phyloP scores from a whole-genome alignment of 179 eudicot species.

The Camellia oleifera region DNA sequence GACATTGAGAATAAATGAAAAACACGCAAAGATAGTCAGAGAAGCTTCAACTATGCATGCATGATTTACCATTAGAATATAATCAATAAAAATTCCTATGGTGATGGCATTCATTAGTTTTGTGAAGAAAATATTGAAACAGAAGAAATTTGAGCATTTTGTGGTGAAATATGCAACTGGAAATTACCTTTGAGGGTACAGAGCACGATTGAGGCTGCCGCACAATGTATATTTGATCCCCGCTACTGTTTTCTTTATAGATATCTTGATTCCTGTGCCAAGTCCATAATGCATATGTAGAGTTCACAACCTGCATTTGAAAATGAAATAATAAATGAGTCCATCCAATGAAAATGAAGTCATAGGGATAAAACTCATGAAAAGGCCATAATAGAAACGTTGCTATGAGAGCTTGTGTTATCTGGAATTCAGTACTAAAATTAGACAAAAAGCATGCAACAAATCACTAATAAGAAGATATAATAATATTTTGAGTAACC shows the following conservation, averaged over 20 bases:
- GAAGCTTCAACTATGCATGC: conserved; percentile 1
- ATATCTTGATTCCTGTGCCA: conserved; percentile 90
- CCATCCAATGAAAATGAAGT: not conserved
- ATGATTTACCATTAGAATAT: not conserved
- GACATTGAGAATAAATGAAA: not conserved
- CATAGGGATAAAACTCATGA: not conserved
- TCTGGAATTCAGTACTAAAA: not conserved
- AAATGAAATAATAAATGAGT: not conserved
- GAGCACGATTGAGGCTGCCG: conserved; percentile 67
- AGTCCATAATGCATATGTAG: conserved; percentile 86
- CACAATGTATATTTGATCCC: conserved; percentile 81
- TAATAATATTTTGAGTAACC: no score
- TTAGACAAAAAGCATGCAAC: not conserved
- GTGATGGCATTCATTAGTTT: not conserved
- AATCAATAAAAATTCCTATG: not conserved
- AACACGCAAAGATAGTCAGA: not conserved
- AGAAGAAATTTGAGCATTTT: conserved; percentile 3
- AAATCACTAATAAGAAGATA: no score
- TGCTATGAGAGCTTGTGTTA: not conserved
- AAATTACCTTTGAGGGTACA: conserved; percentile 26
- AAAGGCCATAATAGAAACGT: not conserved
- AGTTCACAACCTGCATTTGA: conserved; percentile 58
- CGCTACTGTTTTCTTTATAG: conserved; percentile 43
- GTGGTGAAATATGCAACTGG: not conserved
- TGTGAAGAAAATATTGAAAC: not conserved